phyloP scores from a whole-genome alignment of 2,329 filamentous ascomycete species.

The Dactylellina haptotyla region DNA sequence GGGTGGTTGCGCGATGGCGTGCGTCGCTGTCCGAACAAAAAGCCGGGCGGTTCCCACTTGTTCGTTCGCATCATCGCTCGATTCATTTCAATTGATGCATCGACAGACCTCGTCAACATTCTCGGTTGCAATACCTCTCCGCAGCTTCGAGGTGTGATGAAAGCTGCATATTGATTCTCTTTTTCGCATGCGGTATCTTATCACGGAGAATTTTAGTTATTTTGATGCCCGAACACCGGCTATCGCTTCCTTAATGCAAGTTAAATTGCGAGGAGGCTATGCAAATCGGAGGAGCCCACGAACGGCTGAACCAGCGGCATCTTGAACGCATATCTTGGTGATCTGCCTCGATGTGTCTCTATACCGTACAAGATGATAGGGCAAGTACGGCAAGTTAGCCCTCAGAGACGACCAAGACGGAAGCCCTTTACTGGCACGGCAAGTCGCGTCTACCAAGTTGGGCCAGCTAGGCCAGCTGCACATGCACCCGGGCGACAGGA shows the following conservation, averaged over 20 bases:
- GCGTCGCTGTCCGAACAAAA: too few species aligned
- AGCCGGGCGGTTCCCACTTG: too few species aligned
- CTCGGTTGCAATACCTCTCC: too few species aligned
- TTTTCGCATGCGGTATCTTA: not conserved
- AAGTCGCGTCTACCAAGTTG: not conserved
- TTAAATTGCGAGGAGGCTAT: constrained; percentile 22
- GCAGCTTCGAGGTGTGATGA: not conserved
- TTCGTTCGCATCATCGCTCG: too few species aligned
- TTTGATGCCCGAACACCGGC: too few species aligned
- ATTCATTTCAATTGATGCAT: too few species aligned
- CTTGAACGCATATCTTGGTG: not conserved
- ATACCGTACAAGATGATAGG: not conserved
- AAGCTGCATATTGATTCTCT: not conserved
- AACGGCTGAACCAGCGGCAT: not conserved
- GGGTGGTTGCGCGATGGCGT: too few species aligned
- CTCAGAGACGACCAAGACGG: constrained; percentile 12
- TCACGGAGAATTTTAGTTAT: not conserved
- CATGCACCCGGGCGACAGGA: not conserved
- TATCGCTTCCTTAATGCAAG: not conserved
- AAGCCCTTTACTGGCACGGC: not conserved
- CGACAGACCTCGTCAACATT: too few species aligned
- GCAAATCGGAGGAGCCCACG: constrained; percentile 6
- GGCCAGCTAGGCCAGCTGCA: not conserved
- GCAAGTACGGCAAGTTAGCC: not conserved
- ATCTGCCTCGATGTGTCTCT: not conserved